Base-by-base conservation (phyloP, 768 basidiomycete species). In the Agaricus sinodeliciosus region DNA sequence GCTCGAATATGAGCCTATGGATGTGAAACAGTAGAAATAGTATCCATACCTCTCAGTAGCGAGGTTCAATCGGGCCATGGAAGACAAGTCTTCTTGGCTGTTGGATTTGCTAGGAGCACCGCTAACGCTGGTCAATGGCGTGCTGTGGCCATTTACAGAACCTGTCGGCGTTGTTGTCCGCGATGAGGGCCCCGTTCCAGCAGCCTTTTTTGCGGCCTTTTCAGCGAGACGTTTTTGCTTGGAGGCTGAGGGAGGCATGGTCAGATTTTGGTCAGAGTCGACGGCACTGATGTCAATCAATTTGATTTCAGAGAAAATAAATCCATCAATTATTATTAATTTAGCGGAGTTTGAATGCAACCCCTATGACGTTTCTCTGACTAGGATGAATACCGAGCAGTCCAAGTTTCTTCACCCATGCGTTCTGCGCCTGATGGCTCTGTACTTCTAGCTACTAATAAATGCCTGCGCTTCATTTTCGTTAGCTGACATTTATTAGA, bases 221-320 rank as follows among this genome's bases (percentile, higher is more conserved):
- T 95, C 94, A 56, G 91, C 94, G 53, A 96, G 81, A 44, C 95
- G 84, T 69, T 97, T 97, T 69, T 93, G 90, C 66, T 91, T 91
- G 43, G 89, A 88, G 22, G 85, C 77, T 48, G 89, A 90, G 43
- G 88, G 87, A 0, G 89, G 62, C 86, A 87, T 87, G 59, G 56
- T 70, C 18, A 37, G 28, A 41, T 27, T 36, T 49, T 87, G 59
- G 56, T 70, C 18, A 37, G 28, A 41, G 57, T 61, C 58, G 48
- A 18, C 25, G 22, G 22, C 22, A 22, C 22, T 3, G 22, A 22
- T 22, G 22, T 22, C 22, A 22, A 22, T 22, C 22, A 22, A 36
- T 52, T 39, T 42, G 49, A 44, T 51, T 51, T 44, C 25, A 15
- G 16, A 49, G 27, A 49, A 51, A 51, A 44, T 48, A 25, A 58